Percentiles rank a stretch among this genome's conserved stretches.
Conservation (phyloP, 495 filamentous ascomycete species). For the Clavariopsis aquatica region DNA sequence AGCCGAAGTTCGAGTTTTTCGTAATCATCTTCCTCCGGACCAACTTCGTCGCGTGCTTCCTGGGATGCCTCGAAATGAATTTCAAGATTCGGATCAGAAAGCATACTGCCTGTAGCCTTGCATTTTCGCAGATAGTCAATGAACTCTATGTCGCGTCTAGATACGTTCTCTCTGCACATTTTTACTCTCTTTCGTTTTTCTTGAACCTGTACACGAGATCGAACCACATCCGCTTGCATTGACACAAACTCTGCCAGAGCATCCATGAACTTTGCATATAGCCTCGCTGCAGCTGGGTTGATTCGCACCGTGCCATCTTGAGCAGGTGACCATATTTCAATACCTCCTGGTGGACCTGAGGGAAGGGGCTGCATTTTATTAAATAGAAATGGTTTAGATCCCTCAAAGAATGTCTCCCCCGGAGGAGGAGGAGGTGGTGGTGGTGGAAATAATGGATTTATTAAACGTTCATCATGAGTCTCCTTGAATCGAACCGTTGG, state of each 20-base stretch:
- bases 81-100: conserved; percentile 9
- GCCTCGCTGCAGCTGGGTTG: conserved; percentile 3
- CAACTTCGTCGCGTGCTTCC: conserved; percentile 27
- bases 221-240: conserved; percentile 21
- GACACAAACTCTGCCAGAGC: conserved; percentile 26
- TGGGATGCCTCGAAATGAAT: conserved; percentile 10
- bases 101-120: conserved; percentile 1
- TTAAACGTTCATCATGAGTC: neutral
- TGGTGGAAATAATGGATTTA: neutral
- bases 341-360: neutral
- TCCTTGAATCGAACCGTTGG: neutral
- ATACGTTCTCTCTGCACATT: conserved; percentile 17
- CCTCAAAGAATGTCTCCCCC: neutral
- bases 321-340: neutral
- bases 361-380: neutral
- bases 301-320: neutral
- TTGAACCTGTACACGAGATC: conserved; percentile 20
- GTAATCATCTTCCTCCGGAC: conserved; percentile 36
- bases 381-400: neutral
- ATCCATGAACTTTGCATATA: conserved; percentile 33
- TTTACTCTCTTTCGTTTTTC: conserved; percentile 13
- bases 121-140: conserved; percentile 20
- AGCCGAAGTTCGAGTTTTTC: conserved; percentile 30
- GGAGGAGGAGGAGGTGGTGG: conserved; percentile 10
- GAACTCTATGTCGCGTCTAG: conserved; percentile 13